Evolutionary conservation across 208 protist genomes (phyloP).

Genomic region (Porcisia deanei): DNA sequence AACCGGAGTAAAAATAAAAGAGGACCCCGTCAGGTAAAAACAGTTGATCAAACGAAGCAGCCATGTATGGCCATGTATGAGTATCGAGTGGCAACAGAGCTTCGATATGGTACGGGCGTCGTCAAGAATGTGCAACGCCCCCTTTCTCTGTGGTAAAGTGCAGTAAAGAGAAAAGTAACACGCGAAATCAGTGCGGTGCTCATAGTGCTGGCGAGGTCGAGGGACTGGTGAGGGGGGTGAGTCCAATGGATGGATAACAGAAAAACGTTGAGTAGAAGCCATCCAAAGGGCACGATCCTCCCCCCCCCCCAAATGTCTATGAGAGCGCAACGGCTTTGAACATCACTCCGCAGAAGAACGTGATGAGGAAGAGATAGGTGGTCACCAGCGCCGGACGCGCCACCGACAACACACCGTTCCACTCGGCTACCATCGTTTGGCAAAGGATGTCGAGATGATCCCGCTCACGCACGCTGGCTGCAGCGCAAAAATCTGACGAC

Average conservation of each 20-base stretch:
- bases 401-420: conserved; percentile 24
- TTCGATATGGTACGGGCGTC: background rate
- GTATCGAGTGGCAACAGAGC: background rate
- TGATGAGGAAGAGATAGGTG: conserved; percentile 19
- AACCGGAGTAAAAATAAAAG: background rate
- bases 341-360: conserved; percentile 19
- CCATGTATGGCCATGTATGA: background rate
- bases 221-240: too few relatives aligned
- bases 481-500: conserved; percentile 1
- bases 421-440: conserved; percentile 24
- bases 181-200: background rate
- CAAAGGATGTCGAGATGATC: conserved; percentile 5
- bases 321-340: conserved; percentile 17
- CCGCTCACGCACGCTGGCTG: background rate
- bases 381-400: conserved; percentile 19
- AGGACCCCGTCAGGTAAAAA: background rate
- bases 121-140: background rate
- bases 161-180: background rate
- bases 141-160: background rate
- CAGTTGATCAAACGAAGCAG: background rate
- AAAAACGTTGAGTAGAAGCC: background rate
- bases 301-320: background rate
- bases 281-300: background rate
- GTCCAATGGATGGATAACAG: background rate
- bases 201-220: background rate